phyloP scores from a whole-genome alignment of 805 yeast genomes.

The Soucietia sequanensis region DNA sequence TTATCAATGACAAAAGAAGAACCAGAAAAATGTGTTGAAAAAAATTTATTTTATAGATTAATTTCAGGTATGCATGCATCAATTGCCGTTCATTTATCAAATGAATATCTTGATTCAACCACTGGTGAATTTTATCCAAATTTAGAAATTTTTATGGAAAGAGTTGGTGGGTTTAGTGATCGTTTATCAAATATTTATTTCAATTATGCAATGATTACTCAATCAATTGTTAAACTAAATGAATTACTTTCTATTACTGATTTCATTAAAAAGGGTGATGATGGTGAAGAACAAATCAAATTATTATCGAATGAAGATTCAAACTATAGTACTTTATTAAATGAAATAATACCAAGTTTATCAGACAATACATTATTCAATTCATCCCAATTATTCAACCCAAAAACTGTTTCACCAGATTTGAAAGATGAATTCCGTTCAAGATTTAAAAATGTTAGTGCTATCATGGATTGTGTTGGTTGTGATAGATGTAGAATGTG shows the following conservation, averaged over 20 bases:
- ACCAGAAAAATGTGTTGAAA: constrained; percentile 69
- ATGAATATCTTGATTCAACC: constrained; percentile 64
- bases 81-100: constrained; percentile 87
- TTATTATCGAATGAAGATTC: constrained; percentile 46
- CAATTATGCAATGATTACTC: constrained; percentile 84
- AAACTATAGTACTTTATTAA: constrained; percentile 29
- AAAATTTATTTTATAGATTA: constrained; percentile 81
- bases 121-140: constrained; percentile 86
- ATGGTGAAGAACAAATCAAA: constrained; percentile 28
- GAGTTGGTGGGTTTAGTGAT: constrained; percentile 90
- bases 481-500: constrained; percentile 97
- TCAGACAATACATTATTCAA: constrained; percentile 43
- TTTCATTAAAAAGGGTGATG: constrained; percentile 21
- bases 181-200: constrained; percentile 86
- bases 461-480: constrained; percentile 97
- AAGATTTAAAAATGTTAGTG: constrained; percentile 85
- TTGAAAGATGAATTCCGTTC: constrained; percentile 83
- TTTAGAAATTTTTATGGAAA: constrained; percentile 73
- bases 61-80: constrained; percentile 95
- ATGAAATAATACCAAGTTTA: constrained; percentile 39
- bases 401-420: constrained; percentile 41
- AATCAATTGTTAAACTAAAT: constrained; percentile 67
- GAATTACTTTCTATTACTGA: constrained; percentile 29
- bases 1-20: constrained; percentile 32
- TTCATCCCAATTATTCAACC: constrained; percentile 45